Evolutionary conservation across 139 green algal species (phyloP), one percentile per base, ranked within the genome.

Genomic region (Chlamydomonas incerta): DNA sequence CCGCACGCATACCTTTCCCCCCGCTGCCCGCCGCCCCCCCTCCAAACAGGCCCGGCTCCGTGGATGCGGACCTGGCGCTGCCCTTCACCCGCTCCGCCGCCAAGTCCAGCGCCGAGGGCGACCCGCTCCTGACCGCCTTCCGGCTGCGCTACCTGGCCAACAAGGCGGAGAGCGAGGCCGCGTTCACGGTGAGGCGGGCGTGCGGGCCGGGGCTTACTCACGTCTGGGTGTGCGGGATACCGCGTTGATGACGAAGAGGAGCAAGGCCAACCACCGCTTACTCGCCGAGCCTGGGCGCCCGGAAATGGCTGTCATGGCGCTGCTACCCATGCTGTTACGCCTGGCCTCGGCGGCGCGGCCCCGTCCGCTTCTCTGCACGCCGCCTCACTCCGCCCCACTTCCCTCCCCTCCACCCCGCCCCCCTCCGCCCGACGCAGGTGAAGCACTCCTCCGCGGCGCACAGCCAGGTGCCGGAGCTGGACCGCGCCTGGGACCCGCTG

Each of bases 401-500:
- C 41, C 41, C 41, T 8, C 41, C 5, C 41, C 41, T 50, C 41
- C 6, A 5, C 8, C 6, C 5, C 5, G 6, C 41, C 41, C 41
- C 57, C 23, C 20, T 63, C 23, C 23, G 13, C 20, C 14, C 57
- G 21, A 50, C 41, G 41, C 72, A 82, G 74, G 26, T 82, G 31
- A 50, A 50, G 41, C 41, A 50, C 60, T n/a, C 60, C 20, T 66
- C 60, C 60, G 60, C 60, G 18, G 60, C 18, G 23, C 24, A 24
- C 68, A 41, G 66, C 35, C 63, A 69, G n/a, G 84, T 96, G 24
- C 94, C 95, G 8, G 57, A 80, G 0, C 93, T 92, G 37, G 95
- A 98, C 80, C 66, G 55, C 11, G 63, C 74, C 37, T 98, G 95
- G 96, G 96, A 98, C 87, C 88, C 86, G 1, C 74, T 99, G 73